Conservation (phyloP, 441 rosid genomes). For the Hura crepitans region DNA sequence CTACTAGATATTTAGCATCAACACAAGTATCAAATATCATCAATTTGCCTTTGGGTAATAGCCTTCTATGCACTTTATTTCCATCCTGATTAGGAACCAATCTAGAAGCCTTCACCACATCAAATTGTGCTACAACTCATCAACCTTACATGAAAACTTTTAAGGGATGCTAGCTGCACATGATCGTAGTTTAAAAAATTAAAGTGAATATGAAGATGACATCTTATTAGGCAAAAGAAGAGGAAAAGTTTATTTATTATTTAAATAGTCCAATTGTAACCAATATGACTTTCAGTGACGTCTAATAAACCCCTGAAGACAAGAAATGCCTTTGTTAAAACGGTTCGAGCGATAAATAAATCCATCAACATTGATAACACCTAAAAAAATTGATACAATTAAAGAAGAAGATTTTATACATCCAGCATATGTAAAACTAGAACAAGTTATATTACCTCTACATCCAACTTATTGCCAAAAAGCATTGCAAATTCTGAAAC, state of each 20-base stretch:
- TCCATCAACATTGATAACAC: constrained; percentile 99
- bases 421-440: constrained; percentile 7
- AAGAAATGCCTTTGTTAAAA: constrained; percentile 97
- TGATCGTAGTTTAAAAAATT: constrained; percentile 15
- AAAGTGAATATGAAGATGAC: constrained; percentile 4
- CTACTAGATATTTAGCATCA: constrained; percentile 56
- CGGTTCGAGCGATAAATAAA: constrained; percentile 99
- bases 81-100: constrained; percentile 66
- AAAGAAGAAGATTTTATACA: constrained; percentile 11
- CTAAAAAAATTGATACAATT: constrained; percentile 35
- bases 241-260: constrained; percentile 7
- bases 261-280: constrained; percentile 19
- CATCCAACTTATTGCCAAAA: constrained; percentile 99
- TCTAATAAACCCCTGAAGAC: constrained; percentile 69
- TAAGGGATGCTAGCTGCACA: constrained; percentile 92
- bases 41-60: constrained; percentile 52
- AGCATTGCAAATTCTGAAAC: constrained; percentile 90
- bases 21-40: constrained; percentile 79
- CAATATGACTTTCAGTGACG: constrained; percentile 82
- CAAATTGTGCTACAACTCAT: constrained; percentile 98
- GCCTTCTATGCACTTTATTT: constrained; percentile 36
- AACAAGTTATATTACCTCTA: constrained; percentile 64
- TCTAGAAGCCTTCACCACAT: constrained; percentile 93
- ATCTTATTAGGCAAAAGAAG: not conserved
- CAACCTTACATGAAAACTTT: constrained; percentile 90